Base-by-base conservation (phyloP, 176 grass and related monocot genomes). In the Oryza meridionalis region DNA sequence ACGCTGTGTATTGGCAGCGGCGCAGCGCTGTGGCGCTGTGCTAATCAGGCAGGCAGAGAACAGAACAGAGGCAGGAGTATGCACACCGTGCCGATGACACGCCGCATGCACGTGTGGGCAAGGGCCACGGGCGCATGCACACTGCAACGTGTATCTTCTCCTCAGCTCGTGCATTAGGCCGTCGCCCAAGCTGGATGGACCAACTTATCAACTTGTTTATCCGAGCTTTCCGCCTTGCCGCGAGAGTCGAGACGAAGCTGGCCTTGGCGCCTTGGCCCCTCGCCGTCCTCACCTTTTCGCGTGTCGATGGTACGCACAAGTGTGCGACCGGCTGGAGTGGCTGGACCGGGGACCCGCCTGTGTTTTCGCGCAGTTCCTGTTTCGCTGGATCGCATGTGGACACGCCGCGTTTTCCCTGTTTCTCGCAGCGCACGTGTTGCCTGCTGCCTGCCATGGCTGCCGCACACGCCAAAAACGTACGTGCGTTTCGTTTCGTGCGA, bases 331-430 rank as follows among this genome's bases (percentile, higher is more conserved):
- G 21, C 2, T 9, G 6, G 51, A 55, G 51, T 24, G n/a, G 58
- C 58, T 10, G 58, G 58, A 10, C 58, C 58, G 24, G 59, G 26
- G 31, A 40, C 38, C 72, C 44, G 22, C 62, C 4, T 19, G 73
- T 65, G 43, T n/a, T 27, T 14, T 58, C 19, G 66, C 19, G n/a
- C 27, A n/a, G 73, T 31, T 61, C 55, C 55, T 61, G 55, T 61
- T 61, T 62, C 58, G 58, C 58, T 24, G 58, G 58, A 62, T 24
- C 58, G 58, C 58, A 11, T 62, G n/a, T 62, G 58, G 63, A 29
- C 31, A 29, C 61, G 71, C 71, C 71, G 77, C 11, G 74, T 29
- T 77, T 72, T 14, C 67, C 49, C 80, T 59, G 65, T 81, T 53
- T 2, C 51, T 19, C 25, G 22, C 25, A 5, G 6, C 25, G 59